Percentiles rank a stretch among this genome's conserved stretches.
These are phyloP conservation scores for Taphrina pruni DNA, from an alignment of 1,139 yeast genomes.

Conservation along the genomic window DNA sequence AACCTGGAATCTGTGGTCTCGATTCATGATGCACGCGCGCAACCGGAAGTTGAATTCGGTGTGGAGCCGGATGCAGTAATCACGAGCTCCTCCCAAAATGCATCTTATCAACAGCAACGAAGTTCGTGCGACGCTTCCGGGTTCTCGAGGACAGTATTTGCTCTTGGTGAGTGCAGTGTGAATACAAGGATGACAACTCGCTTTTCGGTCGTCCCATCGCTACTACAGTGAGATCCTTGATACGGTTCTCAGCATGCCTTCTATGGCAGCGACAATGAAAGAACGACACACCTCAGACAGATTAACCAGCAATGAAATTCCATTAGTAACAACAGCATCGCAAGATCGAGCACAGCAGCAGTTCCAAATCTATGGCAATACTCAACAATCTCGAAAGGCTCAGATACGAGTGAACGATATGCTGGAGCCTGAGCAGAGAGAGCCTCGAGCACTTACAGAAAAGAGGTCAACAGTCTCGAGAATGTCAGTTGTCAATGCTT, in stretches of 20 bases:
- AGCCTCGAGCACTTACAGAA: neutral
- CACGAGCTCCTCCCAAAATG: neutral
- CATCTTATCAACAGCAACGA: constrained; percentile 7
- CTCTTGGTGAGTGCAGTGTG: no score
- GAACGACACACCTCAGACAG: neutral
- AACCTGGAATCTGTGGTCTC: no score
- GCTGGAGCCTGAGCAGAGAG: constrained; percentile 5
- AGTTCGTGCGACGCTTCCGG: no score
- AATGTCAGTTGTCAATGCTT: neutral
- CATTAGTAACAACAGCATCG: neutral
- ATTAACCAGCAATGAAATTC: neutral
- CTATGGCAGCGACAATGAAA: neutral
- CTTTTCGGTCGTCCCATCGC: no score
- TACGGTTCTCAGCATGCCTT: neutral
- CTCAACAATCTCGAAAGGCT: neutral
- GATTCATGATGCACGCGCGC: neutral
- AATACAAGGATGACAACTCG: no score
- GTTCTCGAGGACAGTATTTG: no score
- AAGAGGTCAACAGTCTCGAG: neutral
- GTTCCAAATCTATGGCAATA: constrained; percentile 8
- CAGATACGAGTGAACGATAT: neutral
- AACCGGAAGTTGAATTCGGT: neutral
- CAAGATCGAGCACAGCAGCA: constrained; percentile 25
- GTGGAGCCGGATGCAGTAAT: neutral
- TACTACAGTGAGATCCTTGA: no score